Base-by-base conservation (phyloP, 345 rosid genomes). In the Sonneratia caseolaris region DNA sequence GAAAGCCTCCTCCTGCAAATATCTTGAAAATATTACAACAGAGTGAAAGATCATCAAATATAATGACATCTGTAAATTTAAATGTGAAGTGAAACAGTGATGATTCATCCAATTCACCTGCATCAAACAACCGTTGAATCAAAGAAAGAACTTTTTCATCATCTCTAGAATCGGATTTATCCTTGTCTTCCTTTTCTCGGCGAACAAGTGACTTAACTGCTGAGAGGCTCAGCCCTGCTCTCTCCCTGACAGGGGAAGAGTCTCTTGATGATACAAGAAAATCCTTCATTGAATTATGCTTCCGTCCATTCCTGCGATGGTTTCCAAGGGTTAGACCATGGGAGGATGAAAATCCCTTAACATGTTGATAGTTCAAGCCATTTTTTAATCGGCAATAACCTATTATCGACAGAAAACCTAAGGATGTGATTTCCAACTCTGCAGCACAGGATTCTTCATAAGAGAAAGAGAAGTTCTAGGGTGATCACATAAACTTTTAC, bases 111-210 rank as follows among this genome's bases (percentile, higher is more conserved):
- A 78, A 81, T 78, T 73, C 85, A 92, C 99, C 97, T 83, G 81
- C 71, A 79, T 85, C 82, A 76, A 90, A 89, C 76, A 95, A 82
- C 22, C 81, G 73, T 45, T 71, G 71, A 69, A 89, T 71, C 81
- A 95, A 77, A 73, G 82, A 83, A 68, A 74, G 51, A 75, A 90
- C 82, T 75, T 83, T 87, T 68, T 89, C 96, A 73, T 92, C 88
- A 71, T 86, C 87, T 73, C 82, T 91, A 77, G 80, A 83, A 77
- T 84, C 84, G 45, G 88, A 82, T 42, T 82, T 74, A 27, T 32
- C 66, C 66, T 86, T 91, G 68, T 88, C 96, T 73, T 90, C 99
- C 80, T 89, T 95, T 73, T 92, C 99, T 79, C 97, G 93, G 81
- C 85, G 89, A 76, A 95, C 96, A 70, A 95, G 81, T 24, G 91